Evolutionary conservation across 2,329 filamentous ascomycete species (phyloP), one percentile per base, ranked within the genome.

Genomic region (Hymenoscyphus albidus): DNA sequence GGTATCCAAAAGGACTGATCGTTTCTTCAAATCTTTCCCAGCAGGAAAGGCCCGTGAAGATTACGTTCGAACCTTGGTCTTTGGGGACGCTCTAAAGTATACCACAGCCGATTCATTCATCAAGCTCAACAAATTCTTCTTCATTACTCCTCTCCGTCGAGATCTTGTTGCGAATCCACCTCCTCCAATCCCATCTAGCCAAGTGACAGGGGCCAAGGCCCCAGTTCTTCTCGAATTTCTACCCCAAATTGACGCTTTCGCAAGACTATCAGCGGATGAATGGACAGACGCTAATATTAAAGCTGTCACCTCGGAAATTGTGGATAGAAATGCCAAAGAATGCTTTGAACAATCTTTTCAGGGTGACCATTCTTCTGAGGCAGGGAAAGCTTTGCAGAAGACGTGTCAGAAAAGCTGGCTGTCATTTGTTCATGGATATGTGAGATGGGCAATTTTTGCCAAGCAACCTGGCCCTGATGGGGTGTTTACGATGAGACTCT

Each of bases 71-170:
- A 74, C 76, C 1, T 78, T 89, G 18, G 76, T 89, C 22, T 74
- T 77, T 12, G 78, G 79, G 27, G 85, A 87, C 69, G 79, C 81
- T 9, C 82, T 83, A 66, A 86, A 83, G 64, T 90, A 85, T 73
- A 82, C 80, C 18, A 85, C 79, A 16, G 79, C 85, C 0, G 67
- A 76, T 3, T 79, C 84, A 22, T 90, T 88, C 73, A 76, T 85
- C 7, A 72, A 80, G 39, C 80, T 83, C 40, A 85, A 87, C 72
- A 73, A 76, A 35, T 84, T 85, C 71, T 85, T 90, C 76, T 88
- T 90, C 75, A 76, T 74, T 1, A 72, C 77, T 6, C 76, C 69
- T 57, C 71, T 38, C 10, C 7, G 31, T 32, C 54, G 32, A 27
- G 18, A 51, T 51, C 22, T 51, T 10, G 7, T 22, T 12, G 44